Base-by-base conservation (phyloP, 2,329 filamentous ascomycete species). In the Scedosporium aurantiacum region DNA sequence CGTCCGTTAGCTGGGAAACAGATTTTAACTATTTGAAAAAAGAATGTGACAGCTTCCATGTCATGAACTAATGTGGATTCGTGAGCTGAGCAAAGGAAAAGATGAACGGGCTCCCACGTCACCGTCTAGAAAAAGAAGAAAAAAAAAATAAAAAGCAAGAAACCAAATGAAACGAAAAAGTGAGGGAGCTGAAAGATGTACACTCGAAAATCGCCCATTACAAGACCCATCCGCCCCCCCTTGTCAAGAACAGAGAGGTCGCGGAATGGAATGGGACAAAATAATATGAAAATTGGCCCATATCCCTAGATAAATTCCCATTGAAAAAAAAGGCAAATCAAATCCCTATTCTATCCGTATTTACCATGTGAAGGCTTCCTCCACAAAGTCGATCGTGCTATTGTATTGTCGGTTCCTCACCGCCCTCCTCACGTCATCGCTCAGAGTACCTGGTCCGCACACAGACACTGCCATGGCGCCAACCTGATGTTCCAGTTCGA, bases 381-480 rank as follows among this genome's bases (percentile, higher is more conserved):
- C 89, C 63, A 89, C 81, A 71, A 92, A 91, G 69, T 92, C 89
- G 61, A 92, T 84, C 63, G 84, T 83, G 65, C 83, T 85, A 56
- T 79, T 73, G 65, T 85, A 79, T 70, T 89, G 85, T 66, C 84
- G 79, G 59, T 78, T 78, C 63, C 89, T 79, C 55, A 89, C 86
- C 12, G 85, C 85, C 60, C 79, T 77, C 60, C 89, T 78, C 47
- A 92, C 87, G 73, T 91, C 88, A 67, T 93, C 89, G 64, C 86
- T 87, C 60, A 93, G 76, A 10, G 82, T 80, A 60, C 89, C 89
- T 3, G 87, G 87, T 14, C 89, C 89, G 68, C 89, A 92, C 2
- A 91, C 88, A 16, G 81, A 82, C 14, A 92, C 85, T 40, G 83
- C 88, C 77, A 90, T 86, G 32, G 87, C 84, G 63, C 88, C 88